Base-by-base conservation (phyloP, 2,329 filamentous ascomycete genomes). In the Cytospora chrysosperma region DNA sequence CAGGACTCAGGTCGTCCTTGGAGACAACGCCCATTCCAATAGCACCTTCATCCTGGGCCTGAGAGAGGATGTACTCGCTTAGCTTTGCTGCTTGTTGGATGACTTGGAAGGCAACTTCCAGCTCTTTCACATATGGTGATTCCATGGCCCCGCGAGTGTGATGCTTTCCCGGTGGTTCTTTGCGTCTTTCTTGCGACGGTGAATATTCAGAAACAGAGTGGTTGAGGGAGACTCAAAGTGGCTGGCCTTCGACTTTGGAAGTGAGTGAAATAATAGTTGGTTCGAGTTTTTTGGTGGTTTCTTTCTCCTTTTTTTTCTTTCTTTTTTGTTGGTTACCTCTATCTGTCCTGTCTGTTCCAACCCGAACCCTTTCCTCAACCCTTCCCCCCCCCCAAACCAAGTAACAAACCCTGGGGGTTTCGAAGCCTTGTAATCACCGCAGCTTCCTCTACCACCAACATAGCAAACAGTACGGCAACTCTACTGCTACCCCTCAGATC, bases 1-100 rank as follows among this genome's bases (percentile, higher is more conserved):
- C 85, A 2, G 83, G 83, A 61, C 80, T 83, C 40, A 84, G 73
- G 70, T 85, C 83, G 51, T 80, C 78, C 67, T 87, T 87, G 64
- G 80, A 75, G 27, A 85, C 72, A 27, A 77, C 75, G 61, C 80
- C 81, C 69, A 76, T 72, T 2, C 77, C 77, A 59, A 82, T 79
- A 68, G n/a, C 32, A 15, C n/a, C 51, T 28, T 30, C 26, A 43
- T 24, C 15, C 19, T 50, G 60, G 10, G 63, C 60, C 34, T 60
- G 60, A 34, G 54, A 30, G 15, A 65, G 59, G 47, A 66, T 59
- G 21, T 61, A 52, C 34, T 52, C 47, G 56, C 81, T 84, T 63
- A 86, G 72, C 53, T 73, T 75, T 13, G 82, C 77, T 1, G 83
- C 82, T 34, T 75, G 74, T 59, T 76, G 76, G 37, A 81, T 72